Conservation (phyloP, 2,329 filamentous ascomycete species). For the Chalaropsis ovoidea region DNA sequence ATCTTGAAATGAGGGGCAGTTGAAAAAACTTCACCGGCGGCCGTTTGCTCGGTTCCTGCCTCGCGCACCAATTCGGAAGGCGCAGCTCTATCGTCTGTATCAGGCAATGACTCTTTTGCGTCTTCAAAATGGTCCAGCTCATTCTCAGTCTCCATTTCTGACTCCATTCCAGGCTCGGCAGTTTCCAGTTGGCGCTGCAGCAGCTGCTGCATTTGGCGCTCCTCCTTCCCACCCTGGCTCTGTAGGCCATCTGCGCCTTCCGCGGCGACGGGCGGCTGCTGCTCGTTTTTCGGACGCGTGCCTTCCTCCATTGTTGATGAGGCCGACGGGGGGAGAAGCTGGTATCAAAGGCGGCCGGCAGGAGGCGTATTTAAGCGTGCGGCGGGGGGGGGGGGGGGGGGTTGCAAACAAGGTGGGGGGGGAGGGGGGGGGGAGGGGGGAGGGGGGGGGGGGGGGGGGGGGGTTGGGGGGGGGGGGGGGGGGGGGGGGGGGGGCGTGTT, state of each 20-base stretch:
- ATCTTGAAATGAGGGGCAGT: constrained; percentile 6
- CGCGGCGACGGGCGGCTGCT: neutral
- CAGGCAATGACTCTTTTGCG: constrained; percentile 20
- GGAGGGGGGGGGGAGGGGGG: too few species aligned
- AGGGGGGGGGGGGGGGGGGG: too few species aligned
- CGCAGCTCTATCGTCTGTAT: neutral
- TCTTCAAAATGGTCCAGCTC: constrained; percentile 19
- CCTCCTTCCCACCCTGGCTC: constrained; percentile 9
- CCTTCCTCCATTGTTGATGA: constrained; percentile 6
- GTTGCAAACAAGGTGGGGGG: neutral
- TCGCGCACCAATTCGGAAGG: neutral
- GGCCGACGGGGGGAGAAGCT: neutral
- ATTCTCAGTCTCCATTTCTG: constrained; percentile 13
- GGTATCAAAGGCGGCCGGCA: neutral
- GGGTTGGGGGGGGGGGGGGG: neutral
- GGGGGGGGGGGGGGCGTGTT: neutral
- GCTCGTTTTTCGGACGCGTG: constrained; percentile 1
- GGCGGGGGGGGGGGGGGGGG: too few species aligned
- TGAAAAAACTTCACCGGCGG: neutral
- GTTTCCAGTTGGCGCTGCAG: constrained; percentile 6
- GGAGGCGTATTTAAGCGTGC: neutral
- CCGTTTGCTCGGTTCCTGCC: neutral
- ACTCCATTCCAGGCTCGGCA: constrained; percentile 4
- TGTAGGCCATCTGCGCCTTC: neutral
- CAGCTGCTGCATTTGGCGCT: neutral